Base-by-base conservation (phyloP, 768 basidiomycete species). In the Psilocybe cyanescens region DNA sequence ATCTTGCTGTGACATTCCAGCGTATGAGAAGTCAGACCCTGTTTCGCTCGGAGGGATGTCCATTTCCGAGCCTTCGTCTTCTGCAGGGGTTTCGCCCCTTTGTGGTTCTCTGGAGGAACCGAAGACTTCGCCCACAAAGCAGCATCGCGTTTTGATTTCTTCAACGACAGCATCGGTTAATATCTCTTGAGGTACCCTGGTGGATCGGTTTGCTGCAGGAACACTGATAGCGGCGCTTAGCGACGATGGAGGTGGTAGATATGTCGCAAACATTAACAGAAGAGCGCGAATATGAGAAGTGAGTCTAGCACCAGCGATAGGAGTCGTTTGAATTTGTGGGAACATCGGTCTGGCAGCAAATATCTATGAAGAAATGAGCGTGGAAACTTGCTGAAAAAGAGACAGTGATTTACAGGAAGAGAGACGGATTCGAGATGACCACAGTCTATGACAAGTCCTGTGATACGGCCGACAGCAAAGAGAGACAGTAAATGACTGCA, bases 401-500 rank as follows among this genome's bases (percentile, higher is more conserved):
- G 49, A 58, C 11, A 8, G 11, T 16, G 46, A 76, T 91, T 57
- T 67, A 97, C 97, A 0, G 97, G 95, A 19, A 98, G 81, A 4
- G 87, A 87, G 3, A 89, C 90, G 0, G 95, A 92, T 73, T 99
- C 97, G 3, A 97, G 81, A 72, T 97, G 89, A 1, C 97, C 97
- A 65, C 89, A 90, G 70, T 99, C 97, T 2, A 99, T 77, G 1
- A 99, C 97, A 12, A 99, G 84, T 5, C 97, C 97, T 1, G 95
- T 96, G 65, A 95, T 91, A 60, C 93, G 81, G 9, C 97, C 97
- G 6, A 88, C 86, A 2, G 95, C 88, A 62, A 97, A 81, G 12
- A 99, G 78, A 3, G 95, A 86, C 16, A 98, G 84, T 0, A 99
- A 77, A 67, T 94, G 94, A 58, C 93, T 90, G 14, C 93, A 90